Evolutionary conservation across 2,329 filamentous ascomycete genomes (phyloP).

Genomic region (Epichloe bromicola): DNA sequence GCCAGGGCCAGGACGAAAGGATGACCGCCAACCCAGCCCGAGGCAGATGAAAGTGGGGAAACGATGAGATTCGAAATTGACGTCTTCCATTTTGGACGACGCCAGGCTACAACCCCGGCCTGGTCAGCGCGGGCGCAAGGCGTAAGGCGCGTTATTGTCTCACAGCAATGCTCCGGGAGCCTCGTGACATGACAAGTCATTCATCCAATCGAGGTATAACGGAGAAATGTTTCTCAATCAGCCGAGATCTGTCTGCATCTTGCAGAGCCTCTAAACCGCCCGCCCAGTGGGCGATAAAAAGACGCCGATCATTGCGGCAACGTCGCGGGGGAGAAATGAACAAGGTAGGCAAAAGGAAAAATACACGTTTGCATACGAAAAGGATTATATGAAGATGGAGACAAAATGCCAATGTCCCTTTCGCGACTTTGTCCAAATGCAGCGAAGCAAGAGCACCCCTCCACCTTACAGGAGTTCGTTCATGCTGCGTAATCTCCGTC

Average conservation of each 20-base stretch:
- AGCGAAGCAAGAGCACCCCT: neutral
- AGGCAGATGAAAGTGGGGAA: neutral
- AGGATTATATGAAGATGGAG: neutral
- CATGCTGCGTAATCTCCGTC: neutral
- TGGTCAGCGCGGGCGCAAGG: neutral
- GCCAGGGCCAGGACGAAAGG: too few relatives aligned
- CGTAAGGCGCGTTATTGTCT: neutral
- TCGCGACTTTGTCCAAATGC: neutral
- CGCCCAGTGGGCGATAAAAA: neutral
- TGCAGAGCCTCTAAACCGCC: too few relatives aligned
- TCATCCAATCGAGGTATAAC: too few relatives aligned
- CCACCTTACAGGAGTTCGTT: neutral
- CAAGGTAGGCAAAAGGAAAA: neutral
- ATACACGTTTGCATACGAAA: neutral
- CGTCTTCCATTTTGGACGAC: neutral
- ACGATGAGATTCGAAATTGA: neutral
- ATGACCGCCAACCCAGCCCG: neutral
- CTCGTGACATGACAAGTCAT: neutral
- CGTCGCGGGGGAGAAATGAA: neutral
- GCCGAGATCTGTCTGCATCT: too few relatives aligned
- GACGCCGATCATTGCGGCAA: neutral
- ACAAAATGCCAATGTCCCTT: too few relatives aligned
- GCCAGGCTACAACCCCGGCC: neutral
- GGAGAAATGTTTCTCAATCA: too few relatives aligned
- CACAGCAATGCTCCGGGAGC: neutral